Conservation (phyloP, 2,329 filamentous ascomycete genomes). For the Biscogniauxia marginata region DNA sequence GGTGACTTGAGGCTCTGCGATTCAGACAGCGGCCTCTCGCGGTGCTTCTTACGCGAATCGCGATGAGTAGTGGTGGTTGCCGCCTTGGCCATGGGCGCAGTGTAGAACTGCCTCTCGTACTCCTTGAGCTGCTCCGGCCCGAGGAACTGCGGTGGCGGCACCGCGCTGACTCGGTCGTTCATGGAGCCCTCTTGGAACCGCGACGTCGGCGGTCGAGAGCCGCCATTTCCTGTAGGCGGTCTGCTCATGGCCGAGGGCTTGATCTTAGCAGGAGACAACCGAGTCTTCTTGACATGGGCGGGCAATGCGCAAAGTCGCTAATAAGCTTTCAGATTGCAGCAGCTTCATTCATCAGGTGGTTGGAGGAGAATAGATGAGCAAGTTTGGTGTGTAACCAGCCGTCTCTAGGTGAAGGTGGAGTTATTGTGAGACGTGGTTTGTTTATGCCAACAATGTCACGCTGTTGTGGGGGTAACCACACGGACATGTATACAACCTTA, state of each 20-base stretch:
- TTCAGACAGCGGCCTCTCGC: constrained; percentile 25
- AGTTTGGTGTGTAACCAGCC: neutral
- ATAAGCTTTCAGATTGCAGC: neutral
- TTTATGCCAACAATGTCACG: neutral
- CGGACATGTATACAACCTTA: too few relatives aligned
- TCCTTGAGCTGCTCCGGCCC: constrained; percentile 34
- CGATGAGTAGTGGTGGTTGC: neutral
- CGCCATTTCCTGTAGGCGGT: constrained; percentile 41
- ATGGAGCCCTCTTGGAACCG: constrained; percentile 80
- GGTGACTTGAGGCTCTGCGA: constrained; percentile 14
- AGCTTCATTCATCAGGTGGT: neutral
- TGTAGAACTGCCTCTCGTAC: constrained; percentile 33
- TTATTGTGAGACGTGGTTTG: neutral
- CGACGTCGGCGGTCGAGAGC: constrained; percentile 29
- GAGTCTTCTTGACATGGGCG: constrained; percentile 8
- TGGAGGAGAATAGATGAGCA: neutral
- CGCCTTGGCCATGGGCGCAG: constrained; percentile 1
- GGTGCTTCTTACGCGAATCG: constrained; percentile 15
- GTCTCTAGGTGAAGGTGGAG: neutral
- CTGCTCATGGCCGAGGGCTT: constrained; percentile 29
- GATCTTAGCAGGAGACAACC: constrained; percentile 12
- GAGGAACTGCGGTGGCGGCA: constrained; percentile 68
- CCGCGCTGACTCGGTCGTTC: constrained; percentile 73
- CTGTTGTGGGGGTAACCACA: neutral
- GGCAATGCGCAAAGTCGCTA: neutral